Evolutionary conservation across 768 basidiomycete genomes (phyloP), one percentile per base, ranked within the genome.

Genomic region (Atractiella rhizophila): DNA sequence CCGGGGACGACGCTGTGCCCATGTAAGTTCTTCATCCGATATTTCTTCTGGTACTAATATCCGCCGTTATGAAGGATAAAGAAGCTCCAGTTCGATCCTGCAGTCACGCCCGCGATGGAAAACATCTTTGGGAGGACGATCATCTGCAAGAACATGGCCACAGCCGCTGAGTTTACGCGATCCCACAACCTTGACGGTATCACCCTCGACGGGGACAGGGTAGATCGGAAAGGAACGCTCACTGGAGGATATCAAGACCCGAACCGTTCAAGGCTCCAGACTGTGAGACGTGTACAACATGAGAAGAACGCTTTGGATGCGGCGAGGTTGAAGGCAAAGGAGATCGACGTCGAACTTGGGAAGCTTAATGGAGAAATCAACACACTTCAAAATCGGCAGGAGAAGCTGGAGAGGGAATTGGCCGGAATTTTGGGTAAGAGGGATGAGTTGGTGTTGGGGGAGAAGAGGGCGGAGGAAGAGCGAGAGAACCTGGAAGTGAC

Each of bases 91-190:
- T 96, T 71, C 54, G 76, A 85, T 38, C 62, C 62, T 0, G 58
- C 55, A 16, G 76, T 73, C 53, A 64, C 67, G 34, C 77, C 77
- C 50, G 91, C 91, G 0, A 83, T 96, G 61, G 73, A 83, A 52
- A 91, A 96, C 55, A 86, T 96, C 10, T 98, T 98, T 49, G 85
- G 86, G 28, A 83, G 83, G 60, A 96, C 88, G 0, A 82, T 86
- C 57, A 81, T 98, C 19, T 94, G 88, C 57, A 70, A 76, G 33
- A 82, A 91, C 56, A 68, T 98, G 42, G 74, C 75, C 8, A 75
- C 83, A 48, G 86, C 85, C 19, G 80, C 83, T 5, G 78, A 80
- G 8, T 96, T 91, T 57, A 82, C 86, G 37, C 77, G 88, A 58
- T 78, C 74, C 51, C 85, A 96, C 55, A 74, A 74, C 2, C 76